These are phyloP conservation scores for Boletus sp. DNA, from an alignment of 768 basidiomycete species.

Conservation along the genomic window DNA sequence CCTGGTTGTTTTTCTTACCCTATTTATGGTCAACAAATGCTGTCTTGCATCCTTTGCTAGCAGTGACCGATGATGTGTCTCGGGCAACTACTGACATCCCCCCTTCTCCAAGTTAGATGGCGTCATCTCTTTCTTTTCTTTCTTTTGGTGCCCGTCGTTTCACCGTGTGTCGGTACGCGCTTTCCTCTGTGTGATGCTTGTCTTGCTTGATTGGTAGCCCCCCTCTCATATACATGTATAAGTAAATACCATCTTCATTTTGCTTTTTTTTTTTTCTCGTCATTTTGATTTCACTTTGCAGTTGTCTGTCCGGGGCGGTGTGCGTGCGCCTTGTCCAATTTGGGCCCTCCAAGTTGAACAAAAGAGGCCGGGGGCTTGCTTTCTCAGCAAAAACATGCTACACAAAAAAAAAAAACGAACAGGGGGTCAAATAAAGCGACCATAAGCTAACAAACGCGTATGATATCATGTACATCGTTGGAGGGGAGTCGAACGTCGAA, in stretches of 20 bases:
- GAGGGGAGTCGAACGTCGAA: too few relatives aligned
- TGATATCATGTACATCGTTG: too few relatives aligned
- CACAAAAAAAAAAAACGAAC: too few relatives aligned
- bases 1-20: neutral
- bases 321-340: too few relatives aligned
- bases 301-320: too few relatives aligned
- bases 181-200: neutral
- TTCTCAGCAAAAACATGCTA: too few relatives aligned
- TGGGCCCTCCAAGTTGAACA: too few relatives aligned
- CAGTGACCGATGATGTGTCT: neutral
- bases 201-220: neutral
- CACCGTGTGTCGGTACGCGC: neutral
- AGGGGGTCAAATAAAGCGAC: too few relatives aligned
- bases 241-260: neutral
- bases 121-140: neutral
- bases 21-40: constrained; percentile 31
- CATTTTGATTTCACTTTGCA: neutral
- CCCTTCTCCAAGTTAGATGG: neutral
- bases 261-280: neutral
- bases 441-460: too few relatives aligned
- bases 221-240: neutral
- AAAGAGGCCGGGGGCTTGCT: too few relatives aligned
- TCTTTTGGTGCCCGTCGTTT: neutral
- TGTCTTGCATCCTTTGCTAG: constrained; percentile 9
- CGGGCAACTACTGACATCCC: neutral